Conservation (phyloP, 441 rosid genomes). For the Sinapis alba region DNA sequence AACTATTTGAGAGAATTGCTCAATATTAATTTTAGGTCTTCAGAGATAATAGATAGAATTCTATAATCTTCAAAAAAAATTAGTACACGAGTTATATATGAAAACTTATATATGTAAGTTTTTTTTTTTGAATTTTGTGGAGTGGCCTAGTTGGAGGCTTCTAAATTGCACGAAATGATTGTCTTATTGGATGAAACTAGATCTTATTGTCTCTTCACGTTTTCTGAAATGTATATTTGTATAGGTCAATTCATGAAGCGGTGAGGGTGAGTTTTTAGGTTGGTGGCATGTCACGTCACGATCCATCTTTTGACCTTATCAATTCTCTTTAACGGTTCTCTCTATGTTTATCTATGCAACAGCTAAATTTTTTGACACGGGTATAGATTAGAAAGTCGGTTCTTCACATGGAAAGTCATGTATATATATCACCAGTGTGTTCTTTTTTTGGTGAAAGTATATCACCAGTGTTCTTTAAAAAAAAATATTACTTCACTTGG, state of each 20-base stretch:
- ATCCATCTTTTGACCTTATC: constrained; percentile 29
- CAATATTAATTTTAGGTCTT: background rate
- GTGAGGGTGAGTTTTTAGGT: constrained; percentile 23
- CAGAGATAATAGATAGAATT: background rate
- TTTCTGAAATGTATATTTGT: background rate
- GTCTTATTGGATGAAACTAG: background rate
- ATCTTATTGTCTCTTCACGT: background rate
- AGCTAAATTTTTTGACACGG: background rate
- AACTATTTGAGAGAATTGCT: no score
- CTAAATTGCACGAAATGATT: background rate
- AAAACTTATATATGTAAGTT: background rate
- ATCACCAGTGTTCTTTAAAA: background rate
- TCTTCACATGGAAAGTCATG: constrained; percentile 10
- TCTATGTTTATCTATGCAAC: background rate
- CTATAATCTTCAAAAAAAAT: background rate
- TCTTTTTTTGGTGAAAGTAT: no score
- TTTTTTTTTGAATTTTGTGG: background rate
- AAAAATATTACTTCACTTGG: background rate
- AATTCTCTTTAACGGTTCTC: constrained; percentile 8
- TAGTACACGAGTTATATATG: background rate
- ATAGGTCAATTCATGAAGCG: constrained; percentile 16
- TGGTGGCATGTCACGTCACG: constrained; percentile 34
- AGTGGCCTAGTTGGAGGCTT: background rate
- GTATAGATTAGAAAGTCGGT: constrained; percentile 18
- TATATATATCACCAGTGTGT: background rate